A percentile compares a stretch with the other conserved stretches of the same genome.
These are phyloP conservation scores for Mortierella sp. DNA, from an alignment of 371 early-diverging fungal species.

Conservation along the genomic window DNA sequence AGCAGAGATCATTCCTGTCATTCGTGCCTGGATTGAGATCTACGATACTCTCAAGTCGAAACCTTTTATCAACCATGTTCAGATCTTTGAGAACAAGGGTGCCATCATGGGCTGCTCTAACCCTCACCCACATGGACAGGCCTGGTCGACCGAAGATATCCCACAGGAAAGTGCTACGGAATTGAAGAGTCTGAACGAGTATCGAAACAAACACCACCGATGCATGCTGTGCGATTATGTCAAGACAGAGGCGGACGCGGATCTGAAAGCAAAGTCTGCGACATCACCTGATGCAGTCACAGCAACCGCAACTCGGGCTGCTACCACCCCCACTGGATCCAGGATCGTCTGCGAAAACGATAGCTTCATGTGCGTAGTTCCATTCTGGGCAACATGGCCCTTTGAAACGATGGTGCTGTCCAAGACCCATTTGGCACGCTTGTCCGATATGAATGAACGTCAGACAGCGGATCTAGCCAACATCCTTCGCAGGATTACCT, in stretches of 20 bases:
- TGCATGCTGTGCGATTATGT: constrained; percentile 89
- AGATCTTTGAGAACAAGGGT: constrained; percentile 98
- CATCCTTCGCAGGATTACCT: constrained; percentile 76
- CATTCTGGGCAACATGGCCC: constrained; percentile 97
- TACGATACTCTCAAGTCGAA: constrained; percentile 61
- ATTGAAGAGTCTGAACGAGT: constrained; percentile 65
- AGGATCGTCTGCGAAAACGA: constrained; percentile 85
- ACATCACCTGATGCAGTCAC: background rate
- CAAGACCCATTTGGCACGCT: constrained; percentile 69
- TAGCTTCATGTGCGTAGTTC: constrained; percentile 84
- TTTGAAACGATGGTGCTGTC: constrained; percentile 90
- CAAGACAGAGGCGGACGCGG: constrained; percentile 62
- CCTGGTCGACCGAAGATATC: constrained; percentile 89
- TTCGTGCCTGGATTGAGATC: constrained; percentile 79
- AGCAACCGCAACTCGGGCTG: background rate
- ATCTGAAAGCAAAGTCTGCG: constrained; percentile 11
- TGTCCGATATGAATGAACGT: constrained; percentile 63
- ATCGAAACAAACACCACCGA: constrained; percentile 57
- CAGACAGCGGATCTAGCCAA: constrained; percentile 75
- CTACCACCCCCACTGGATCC: constrained; percentile 57
- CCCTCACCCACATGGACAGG: constrained; percentile 93
- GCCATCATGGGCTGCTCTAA: constrained; percentile 95
- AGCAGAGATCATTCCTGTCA: constrained; percentile 70
- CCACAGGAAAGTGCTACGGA: constrained; percentile 85
- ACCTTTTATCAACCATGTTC: constrained; percentile 75